These are phyloP conservation scores for Raphanus hybrid DNA, from an alignment of 441 rosid genomes.

Conservation along the genomic window DNA sequence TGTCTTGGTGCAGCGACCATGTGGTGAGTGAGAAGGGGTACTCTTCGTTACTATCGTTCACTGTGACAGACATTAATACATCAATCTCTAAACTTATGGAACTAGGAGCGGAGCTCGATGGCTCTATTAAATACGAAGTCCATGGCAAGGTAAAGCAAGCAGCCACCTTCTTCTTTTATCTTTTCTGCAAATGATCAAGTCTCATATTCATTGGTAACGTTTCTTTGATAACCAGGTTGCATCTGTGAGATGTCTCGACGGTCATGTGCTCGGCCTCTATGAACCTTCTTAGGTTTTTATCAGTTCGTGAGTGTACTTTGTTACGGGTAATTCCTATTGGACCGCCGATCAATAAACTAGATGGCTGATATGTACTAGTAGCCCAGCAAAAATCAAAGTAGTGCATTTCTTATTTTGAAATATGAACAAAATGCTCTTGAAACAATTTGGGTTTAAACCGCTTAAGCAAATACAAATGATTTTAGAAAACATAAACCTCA, in stretches of 20 bases:
- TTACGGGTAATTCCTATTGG: background rate
- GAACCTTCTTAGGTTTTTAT: conserved; percentile 51
- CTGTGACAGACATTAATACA: conserved; percentile 78
- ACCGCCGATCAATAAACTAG: background rate
- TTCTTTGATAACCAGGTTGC: conserved; percentile 64
- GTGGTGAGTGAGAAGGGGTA: conserved; percentile 61
- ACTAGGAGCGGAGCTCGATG: conserved; percentile 90
- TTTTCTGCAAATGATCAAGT: conserved; percentile 1
- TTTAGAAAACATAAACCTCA: conserved; percentile 13
- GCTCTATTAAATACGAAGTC: conserved; percentile 84
- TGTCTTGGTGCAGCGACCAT: conserved; percentile 53
- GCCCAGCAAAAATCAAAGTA: background rate
- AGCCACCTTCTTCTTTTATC: conserved; percentile 1
- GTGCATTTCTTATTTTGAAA: conserved; percentile 31
- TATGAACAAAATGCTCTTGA: conserved; percentile 33
- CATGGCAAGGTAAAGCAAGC: conserved; percentile 74
- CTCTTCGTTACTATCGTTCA: conserved; percentile 78
- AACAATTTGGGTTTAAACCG: conserved; percentile 24
- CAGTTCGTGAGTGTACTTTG: background rate
- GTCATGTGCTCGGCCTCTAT: conserved; percentile 85
- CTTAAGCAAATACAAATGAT: background rate
- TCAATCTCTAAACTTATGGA: conserved; percentile 80
- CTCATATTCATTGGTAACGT: background rate
- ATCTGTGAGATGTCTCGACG: conserved; percentile 81
- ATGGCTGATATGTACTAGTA: background rate